Percentiles rank a stretch among this genome's conserved stretches.
Conservation (phyloP, 495 filamentous ascomycete genomes). For the Platismatia glauca region DNA sequence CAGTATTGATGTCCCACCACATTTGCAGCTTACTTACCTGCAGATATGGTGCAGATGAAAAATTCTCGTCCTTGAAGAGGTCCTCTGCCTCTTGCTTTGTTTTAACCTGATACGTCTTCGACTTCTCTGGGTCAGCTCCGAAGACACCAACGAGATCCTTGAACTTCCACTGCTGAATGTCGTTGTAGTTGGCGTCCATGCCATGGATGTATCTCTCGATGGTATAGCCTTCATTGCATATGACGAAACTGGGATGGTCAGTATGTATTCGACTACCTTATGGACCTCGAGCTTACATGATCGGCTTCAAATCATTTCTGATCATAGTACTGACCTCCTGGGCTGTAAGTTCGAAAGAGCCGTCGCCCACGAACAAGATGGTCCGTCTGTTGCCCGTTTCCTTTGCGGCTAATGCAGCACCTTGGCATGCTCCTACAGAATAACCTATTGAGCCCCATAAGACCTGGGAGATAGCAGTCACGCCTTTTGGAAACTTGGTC, state of each 20-base stretch:
- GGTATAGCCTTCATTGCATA: slow-evolving; percentile 50
- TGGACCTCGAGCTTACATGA: slow-evolving; percentile 49
- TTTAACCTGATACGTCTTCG: slow-evolving; percentile 59
- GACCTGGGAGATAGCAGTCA: slow-evolving; percentile 72
- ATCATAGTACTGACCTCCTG: slow-evolving; percentile 88
- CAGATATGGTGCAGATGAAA: slow-evolving; percentile 41
- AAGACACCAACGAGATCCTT: slow-evolving; percentile 59
- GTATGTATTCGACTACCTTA: slow-evolving; percentile 5
- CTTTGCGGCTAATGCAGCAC: slow-evolving; percentile 61
- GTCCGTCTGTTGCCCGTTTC: slow-evolving; percentile 55
- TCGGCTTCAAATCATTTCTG: slow-evolving; percentile 63
- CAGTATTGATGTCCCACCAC: background rate
- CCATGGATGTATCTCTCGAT: slow-evolving; percentile 48
- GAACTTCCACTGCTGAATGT: slow-evolving; percentile 67
- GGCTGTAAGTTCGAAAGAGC: slow-evolving; percentile 72
- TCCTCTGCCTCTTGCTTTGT: slow-evolving; percentile 59
- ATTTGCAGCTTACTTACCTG: slow-evolving; percentile 31
- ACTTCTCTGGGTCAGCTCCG: slow-evolving; percentile 48
- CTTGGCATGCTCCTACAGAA: slow-evolving; percentile 69
- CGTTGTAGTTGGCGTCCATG: slow-evolving; percentile 71
- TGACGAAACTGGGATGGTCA: slow-evolving; percentile 43
- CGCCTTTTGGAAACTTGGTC: slow-evolving; percentile 65
- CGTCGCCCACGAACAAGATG: slow-evolving; percentile 82
- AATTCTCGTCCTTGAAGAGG: slow-evolving; percentile 58
- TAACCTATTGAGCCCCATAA: slow-evolving; percentile 87